phyloP scores from a whole-genome alignment of 2,329 filamentous ascomycete genomes.

The Harringtonia lauricola region DNA sequence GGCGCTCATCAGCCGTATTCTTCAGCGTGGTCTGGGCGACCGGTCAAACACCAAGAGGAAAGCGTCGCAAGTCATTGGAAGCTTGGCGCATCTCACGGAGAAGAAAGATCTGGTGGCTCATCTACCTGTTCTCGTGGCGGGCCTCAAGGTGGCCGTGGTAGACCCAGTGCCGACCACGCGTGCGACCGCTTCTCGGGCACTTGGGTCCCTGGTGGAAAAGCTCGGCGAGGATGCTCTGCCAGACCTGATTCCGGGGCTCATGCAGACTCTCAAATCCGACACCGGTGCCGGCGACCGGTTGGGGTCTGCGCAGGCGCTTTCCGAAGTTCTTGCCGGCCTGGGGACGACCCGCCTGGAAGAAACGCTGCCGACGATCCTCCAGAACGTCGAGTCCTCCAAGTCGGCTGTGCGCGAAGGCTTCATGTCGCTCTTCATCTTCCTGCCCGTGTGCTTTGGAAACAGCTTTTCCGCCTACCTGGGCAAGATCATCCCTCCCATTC shows the following conservation, averaged over 20 bases:
- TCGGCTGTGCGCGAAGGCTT: constrained; percentile 90
- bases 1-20: constrained; percentile 85
- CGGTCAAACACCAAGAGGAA: constrained; percentile 94
- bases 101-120: constrained; percentile 88
- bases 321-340: constrained; percentile 88
- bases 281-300: constrained; percentile 92
- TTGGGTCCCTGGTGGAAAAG: constrained; percentile 96
- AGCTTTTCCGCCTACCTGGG: constrained; percentile 93
- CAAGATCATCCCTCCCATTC: constrained; percentile 89
- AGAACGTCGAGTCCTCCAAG: constrained; percentile 90
- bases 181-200: constrained; percentile 88
- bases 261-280: constrained; percentile 95
- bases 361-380: constrained; percentile 87
- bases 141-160: constrained; percentile 78
- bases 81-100: constrained; percentile 91
- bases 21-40: constrained; percentile 84
- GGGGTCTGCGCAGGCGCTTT: constrained; percentile 91
- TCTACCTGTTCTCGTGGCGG: constrained; percentile 83
- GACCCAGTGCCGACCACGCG: constrained; percentile 94
- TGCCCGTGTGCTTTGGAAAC: constrained; percentile 97
- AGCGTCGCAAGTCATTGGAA: constrained; percentile 94
- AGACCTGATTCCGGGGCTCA: constrained; percentile 92
- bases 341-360: constrained; percentile 90
- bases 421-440: constrained; percentile 98
- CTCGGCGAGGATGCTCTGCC: constrained; percentile 92